A percentile compares a stretch with the other conserved stretches of the same genome.
Conservation (phyloP, 495 filamentous ascomycete genomes). For the Penicillium waksmanii region DNA sequence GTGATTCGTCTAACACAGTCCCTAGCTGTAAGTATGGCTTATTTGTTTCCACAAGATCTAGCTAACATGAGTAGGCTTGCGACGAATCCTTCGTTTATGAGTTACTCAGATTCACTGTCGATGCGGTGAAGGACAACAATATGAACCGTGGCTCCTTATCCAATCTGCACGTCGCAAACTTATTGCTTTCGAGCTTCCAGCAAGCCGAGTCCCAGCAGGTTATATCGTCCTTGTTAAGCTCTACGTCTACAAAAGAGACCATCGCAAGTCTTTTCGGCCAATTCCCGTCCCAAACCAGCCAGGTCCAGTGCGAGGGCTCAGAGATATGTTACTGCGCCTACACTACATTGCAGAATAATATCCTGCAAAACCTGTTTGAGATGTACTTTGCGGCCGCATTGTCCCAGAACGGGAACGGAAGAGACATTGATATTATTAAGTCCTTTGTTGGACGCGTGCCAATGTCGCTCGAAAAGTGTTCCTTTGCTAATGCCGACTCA, state of each 20-base stretch:
- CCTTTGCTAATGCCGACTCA: conserved; percentile 21
- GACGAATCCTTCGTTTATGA: conserved; percentile 29
- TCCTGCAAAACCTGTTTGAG: conserved; percentile 34
- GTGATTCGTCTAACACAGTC: conserved; percentile 31
- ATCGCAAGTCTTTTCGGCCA: conserved; percentile 25
- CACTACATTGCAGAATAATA: conserved; percentile 30
- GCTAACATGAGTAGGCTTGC: conserved; percentile 18
- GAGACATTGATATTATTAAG: conserved; percentile 17
- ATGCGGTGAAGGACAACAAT: conserved; percentile 20
- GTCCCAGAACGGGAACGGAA: conserved; percentile 12
- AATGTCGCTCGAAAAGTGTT: conserved; percentile 20
- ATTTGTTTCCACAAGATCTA: neutral
- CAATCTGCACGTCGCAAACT: conserved; percentile 27
- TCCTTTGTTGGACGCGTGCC: conserved; percentile 23
- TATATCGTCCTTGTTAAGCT: conserved; percentile 11
- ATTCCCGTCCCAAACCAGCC: conserved; percentile 26
- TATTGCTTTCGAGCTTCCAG: conserved; percentile 33
- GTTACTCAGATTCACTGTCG: conserved; percentile 30
- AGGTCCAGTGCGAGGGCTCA: conserved; percentile 26
- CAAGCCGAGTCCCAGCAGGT: conserved; percentile 12
- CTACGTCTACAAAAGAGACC: conserved; percentile 18
- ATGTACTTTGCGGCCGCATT: conserved; percentile 31
- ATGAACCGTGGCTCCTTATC: conserved; percentile 11
- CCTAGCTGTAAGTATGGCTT: conserved; percentile 28
- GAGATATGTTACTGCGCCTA: conserved; percentile 27